phyloP scores from a whole-genome alignment of 2,329 filamentous ascomycete species.

The Cercospora zeina region DNA sequence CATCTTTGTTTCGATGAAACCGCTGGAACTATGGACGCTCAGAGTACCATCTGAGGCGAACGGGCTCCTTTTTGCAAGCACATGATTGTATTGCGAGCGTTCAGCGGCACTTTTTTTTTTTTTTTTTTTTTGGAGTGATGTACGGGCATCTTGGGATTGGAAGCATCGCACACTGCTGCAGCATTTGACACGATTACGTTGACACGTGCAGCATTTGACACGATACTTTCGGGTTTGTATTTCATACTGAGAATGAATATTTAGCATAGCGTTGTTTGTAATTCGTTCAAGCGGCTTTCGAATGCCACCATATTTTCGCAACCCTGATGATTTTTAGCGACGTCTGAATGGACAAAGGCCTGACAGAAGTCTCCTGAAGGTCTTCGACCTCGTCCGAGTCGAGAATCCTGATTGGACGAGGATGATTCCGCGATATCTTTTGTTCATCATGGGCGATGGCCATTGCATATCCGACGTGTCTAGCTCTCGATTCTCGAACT shows the following conservation, averaged over 20 bases:
- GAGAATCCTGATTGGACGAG: not conserved
- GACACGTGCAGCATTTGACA: not conserved
- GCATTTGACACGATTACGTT: conserved; percentile 4
- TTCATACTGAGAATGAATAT: not conserved
- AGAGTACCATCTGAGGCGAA: not conserved
- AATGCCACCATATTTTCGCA: not conserved
- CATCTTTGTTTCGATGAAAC: conserved; percentile 17
- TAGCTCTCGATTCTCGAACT: not conserved
- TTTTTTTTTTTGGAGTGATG: too few relatives aligned
- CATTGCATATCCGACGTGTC: not conserved
- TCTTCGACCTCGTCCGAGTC: not conserved
- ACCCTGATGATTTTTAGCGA: not conserved
- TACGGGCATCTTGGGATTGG: not conserved
- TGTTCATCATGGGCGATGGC: not conserved
- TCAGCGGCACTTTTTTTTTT: not conserved
- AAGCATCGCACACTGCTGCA: not conserved
- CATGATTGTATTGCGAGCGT: not conserved
- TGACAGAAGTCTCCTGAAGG: not conserved
- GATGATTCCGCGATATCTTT: not conserved
- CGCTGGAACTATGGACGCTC: not conserved
- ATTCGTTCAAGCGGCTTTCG: not conserved
- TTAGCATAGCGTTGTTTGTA: conserved; percentile 1
- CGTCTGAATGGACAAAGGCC: not conserved
- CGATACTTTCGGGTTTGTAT: conserved; percentile 3
- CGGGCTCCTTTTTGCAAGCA: not conserved